phyloP scores from a whole-genome alignment of 1,139 yeast genomes.

The Tardiomyces blankii region DNA sequence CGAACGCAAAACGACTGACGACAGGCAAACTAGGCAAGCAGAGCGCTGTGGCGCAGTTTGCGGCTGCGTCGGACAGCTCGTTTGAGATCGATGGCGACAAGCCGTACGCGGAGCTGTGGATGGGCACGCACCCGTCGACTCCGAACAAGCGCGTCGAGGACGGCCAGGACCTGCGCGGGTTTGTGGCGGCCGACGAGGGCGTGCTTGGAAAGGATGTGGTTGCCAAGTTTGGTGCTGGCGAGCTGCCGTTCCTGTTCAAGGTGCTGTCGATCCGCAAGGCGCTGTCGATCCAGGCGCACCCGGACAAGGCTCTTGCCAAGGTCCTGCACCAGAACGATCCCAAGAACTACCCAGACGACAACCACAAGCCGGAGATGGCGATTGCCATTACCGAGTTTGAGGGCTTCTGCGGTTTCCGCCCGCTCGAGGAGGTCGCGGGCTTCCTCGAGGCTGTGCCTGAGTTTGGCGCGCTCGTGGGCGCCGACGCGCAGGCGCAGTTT shows the following conservation, averaged over 20 bases:
- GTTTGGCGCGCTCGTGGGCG: conserved; percentile 59
- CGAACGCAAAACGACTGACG: conserved; percentile 53
- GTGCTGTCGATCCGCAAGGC: conserved; percentile 89
- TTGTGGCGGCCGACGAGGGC: conserved; percentile 51
- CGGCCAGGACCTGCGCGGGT: conserved; percentile 50
- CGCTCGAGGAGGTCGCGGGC: conserved; percentile 60
- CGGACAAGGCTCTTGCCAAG: conserved; percentile 77
- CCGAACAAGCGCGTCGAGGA: conserved; percentile 58
- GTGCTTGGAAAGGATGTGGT: conserved; percentile 46
- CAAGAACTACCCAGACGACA: conserved; percentile 90
- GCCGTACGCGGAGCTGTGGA: conserved; percentile 65
- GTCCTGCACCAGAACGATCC: conserved; percentile 76
- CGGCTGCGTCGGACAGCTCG: conserved; percentile 54
- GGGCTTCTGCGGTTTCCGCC: conserved; percentile 97
- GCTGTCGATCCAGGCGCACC: conserved; percentile 93
- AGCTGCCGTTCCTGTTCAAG: conserved; percentile 85
- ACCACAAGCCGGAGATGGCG: conserved; percentile 99
- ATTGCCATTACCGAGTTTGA: conserved; percentile 91
- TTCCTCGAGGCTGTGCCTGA: conserved; percentile 68
- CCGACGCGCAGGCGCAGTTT: conserved; percentile 30
- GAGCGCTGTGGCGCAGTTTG: conserved; percentile 85
- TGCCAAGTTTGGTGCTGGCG: conserved; percentile 58
- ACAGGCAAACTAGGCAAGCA: conserved; percentile 52
- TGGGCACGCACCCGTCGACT: conserved; percentile 95
- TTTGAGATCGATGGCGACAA: conserved; percentile 52